These are phyloP conservation scores for Boletales sp. DNA, from an alignment of 768 basidiomycete species.

Conservation along the genomic window DNA sequence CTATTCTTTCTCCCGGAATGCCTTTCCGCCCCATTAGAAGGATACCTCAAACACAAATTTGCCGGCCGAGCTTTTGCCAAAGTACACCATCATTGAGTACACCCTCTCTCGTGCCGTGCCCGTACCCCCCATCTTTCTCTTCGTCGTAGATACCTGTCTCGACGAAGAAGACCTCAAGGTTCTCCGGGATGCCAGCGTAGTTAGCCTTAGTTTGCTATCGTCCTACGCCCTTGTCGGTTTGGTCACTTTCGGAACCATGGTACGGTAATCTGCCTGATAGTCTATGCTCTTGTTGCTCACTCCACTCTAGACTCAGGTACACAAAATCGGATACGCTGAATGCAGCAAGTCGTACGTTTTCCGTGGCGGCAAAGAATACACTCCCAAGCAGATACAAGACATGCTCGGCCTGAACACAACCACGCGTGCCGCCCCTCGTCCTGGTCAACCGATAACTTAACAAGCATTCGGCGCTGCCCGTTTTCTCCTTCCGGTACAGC, in stretches of 20 bases:
- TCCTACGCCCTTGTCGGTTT: constrained; percentile 93
- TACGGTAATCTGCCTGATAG: constrained; percentile 30
- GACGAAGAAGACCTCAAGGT: constrained; percentile 96
- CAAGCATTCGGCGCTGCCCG: constrained; percentile 82
- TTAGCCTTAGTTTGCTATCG: constrained; percentile 89
- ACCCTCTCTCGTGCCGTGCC: constrained; percentile 90
- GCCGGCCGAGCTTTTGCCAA: constrained; percentile 92
- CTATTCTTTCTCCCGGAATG: constrained; percentile 96
- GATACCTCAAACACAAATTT: constrained; percentile 97
- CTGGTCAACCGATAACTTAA: constrained; percentile 77
- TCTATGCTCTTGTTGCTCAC: not conserved
- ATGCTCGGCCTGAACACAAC: constrained; percentile 85
- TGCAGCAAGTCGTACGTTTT: constrained; percentile 99
- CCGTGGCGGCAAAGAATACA: constrained; percentile 95
- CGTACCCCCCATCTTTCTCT: constrained; percentile 94
- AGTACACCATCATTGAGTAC: constrained; percentile 99
- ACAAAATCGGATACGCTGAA: constrained; percentile 94
- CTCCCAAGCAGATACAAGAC: constrained; percentile 94
- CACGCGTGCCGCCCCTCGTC: constrained; percentile 80
- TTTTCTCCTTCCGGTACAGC: constrained; percentile 87
- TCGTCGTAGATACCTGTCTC: constrained; percentile 95
- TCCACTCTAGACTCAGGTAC: constrained; percentile 82
- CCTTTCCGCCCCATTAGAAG: constrained; percentile 98
- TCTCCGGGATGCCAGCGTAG: constrained; percentile 88
- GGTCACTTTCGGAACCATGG: constrained; percentile 98